Base-by-base conservation (phyloP, 805 yeast species). In the Huiozyma naganishii region DNA sequence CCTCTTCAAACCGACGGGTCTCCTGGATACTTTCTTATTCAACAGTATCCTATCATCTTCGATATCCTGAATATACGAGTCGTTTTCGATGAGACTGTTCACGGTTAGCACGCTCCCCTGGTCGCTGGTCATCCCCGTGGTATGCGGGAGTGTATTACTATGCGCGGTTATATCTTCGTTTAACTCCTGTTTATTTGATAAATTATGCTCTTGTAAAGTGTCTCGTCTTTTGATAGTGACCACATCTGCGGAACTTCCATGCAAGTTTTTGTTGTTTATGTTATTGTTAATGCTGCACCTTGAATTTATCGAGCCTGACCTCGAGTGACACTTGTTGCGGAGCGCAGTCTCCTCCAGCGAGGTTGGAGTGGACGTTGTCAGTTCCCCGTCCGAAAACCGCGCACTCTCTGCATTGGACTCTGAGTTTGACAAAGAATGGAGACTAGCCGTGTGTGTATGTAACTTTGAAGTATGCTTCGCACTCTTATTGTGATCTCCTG, bases 31-130 rank as follows among this genome's bases (percentile, higher is more conserved):
- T 44, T 46, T 57, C 38, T 57, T 65, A 45, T 67, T 67, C 44
- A 68, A 47, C 33, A 41, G 13, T 13, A 41, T 41, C 12, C 32
- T 27, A n/a, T 40, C 17, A 30, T 36, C 17, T 30, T 41, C 32
- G 11, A 12, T 12, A 44, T 62, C 69, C 41, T 64, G 66, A 6
- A 66, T 57, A 44, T 65, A 67, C 1, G 69, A 62, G 6, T 55
- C 64, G 12, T 58, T 61, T 13, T 58, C 61, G 27, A 54, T 43
- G 34, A 55, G 45, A 32, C 55, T 51, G 42, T 27, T 43, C n/a
- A 23, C 32, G 34, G 32, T 13, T 7, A 41, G 6, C 30, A 36
- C 30, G 12, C 7, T 10, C 27, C 17, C 37, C 10, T 10, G 29
- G 39, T 43, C 28, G 39, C 27, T 32, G 6, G 34, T 12, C 32